Evolutionary conservation across 75 land plant species (phyloP), one percentile per base, ranked within the genome.

Genomic region (Cupressus sempervirens): DNA sequence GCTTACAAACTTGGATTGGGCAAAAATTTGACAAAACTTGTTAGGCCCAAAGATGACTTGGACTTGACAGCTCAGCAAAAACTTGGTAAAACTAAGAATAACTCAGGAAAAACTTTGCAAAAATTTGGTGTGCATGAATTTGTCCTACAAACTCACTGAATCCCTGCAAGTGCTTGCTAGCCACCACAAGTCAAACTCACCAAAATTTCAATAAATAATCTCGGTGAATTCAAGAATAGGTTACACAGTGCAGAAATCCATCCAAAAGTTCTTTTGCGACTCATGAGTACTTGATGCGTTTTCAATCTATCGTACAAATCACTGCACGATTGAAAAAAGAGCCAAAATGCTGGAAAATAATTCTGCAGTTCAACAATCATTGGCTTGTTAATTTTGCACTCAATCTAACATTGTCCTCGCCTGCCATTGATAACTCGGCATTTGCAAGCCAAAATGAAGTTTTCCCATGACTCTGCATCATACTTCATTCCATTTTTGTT

Each of bases 401-500:
- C 15, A 54, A 54, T 3, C 15, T 54, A 1, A 16, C 56, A 16
- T 1, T 54, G 56, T 16, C 56, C 56, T 54, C 18, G 3, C 56
- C 11, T 54, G 56, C 18, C 56, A 54, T 54, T 16, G 4, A 13
- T 16, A 1, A 56, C 32, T 68, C n/a, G 29, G 72, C 29, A n/a
- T 68, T 29, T 68, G 29, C 72, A 68, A 56, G 72, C 11, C 72
- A 68, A 68, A n/a, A 20, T 67, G 70, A 46, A 46, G 11, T 26
- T 32, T 38, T 68, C 26, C 72, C 26, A 20, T 29, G 72, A 26
- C 72, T 68, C n/a, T 68, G 72, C 32, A 68, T 29, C 26, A 68
- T 29, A 68, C 72, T 68, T 76, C n/a, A 40, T 76, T 76, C 40
- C 45, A 40, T 40, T 76, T 82, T 20, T 52, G 48, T 82, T 50